A percentile compares a stretch with the other conserved stretches of the same genome.
Conservation (phyloP, 768 basidiomycete species). For the Aureoboletus auriporus region DNA sequence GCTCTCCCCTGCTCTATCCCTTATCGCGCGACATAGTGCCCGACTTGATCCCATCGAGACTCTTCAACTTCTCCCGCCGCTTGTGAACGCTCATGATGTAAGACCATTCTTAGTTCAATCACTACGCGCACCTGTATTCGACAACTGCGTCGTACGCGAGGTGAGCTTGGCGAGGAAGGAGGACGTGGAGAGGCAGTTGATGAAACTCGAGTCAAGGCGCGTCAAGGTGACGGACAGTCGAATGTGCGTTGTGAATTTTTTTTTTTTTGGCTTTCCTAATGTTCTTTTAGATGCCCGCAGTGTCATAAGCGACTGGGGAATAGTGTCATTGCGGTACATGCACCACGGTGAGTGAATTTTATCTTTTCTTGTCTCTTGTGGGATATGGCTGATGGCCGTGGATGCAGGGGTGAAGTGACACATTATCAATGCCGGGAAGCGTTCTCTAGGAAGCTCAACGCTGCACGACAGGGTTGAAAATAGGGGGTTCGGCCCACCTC, state of each 20-base stretch:
- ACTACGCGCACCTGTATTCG: conserved; percentile 61
- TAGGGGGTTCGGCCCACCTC: no score
- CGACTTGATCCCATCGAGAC: conserved; percentile 81
- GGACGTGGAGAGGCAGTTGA: conserved; percentile 65
- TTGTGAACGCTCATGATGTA: conserved; percentile 82
- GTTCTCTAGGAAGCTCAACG: conserved; percentile 57
- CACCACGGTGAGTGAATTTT: conserved; percentile 58
- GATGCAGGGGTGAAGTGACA: conserved; percentile 86
- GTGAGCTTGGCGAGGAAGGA: conserved; percentile 76
- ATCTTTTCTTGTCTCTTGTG: neutral
- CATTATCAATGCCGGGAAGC: conserved; percentile 94
- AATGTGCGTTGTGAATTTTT: conserved; percentile 57
- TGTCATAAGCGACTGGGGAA: conserved; percentile 92
- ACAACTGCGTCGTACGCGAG: conserved; percentile 63
- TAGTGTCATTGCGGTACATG: conserved; percentile 91
- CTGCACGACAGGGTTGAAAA: conserved; percentile 22
- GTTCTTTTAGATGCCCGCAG: conserved; percentile 73
- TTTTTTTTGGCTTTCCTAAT: neutral
- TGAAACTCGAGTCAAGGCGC: conserved; percentile 72
- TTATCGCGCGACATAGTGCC: conserved; percentile 80
- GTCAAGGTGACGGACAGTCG: conserved; percentile 90
- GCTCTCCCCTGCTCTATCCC: conserved; percentile 78
- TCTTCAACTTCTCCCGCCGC: conserved; percentile 82
- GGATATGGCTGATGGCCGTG: neutral
- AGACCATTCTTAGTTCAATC: conserved; percentile 72